Conservation (phyloP, 768 basidiomycete genomes). For the Kwoniella europaea region DNA sequence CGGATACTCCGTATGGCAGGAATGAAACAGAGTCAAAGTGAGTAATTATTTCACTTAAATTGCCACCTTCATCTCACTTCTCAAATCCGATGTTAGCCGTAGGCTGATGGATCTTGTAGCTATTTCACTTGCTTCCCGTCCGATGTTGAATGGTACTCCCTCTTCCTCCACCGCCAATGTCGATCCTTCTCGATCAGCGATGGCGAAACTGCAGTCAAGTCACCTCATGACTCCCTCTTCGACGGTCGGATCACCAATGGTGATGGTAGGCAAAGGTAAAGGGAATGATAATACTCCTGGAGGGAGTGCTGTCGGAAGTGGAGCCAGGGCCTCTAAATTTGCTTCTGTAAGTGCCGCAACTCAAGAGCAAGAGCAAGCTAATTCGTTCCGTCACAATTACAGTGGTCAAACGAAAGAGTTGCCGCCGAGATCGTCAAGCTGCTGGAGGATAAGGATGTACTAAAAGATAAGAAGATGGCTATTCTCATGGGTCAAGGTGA, state of each 20-base stretch:
- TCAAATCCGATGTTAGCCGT: no score
- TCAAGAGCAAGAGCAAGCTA: not conserved
- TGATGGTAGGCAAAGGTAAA: constrained; percentile 10
- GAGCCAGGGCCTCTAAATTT: not conserved
- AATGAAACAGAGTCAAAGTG: not conserved
- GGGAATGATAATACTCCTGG: constrained; percentile 7
- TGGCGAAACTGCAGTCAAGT: not conserved
- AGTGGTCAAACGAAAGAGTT: constrained; percentile 16
- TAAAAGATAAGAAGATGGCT: constrained; percentile 10
- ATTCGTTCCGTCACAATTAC: not conserved
- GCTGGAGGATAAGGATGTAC: constrained; percentile 19
- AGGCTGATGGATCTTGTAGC: not conserved
- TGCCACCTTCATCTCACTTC: constrained; percentile 3
- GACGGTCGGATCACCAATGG: constrained; percentile 19
- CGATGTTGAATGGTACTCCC: not conserved
- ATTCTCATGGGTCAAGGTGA: constrained; percentile 13
- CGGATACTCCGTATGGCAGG: not conserved
- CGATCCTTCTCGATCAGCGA: not conserved
- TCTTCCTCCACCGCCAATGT: not conserved
- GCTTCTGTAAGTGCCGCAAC: constrained; percentile 1
- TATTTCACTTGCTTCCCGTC: not conserved
- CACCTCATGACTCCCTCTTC: constrained; percentile 20
- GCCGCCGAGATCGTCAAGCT: not conserved
- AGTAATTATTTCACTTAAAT: not conserved
- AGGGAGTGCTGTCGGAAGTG: not conserved